These are phyloP conservation scores for Kwoniella europaea DNA, from an alignment of 768 basidiomycete species.

Conservation along the genomic window DNA sequence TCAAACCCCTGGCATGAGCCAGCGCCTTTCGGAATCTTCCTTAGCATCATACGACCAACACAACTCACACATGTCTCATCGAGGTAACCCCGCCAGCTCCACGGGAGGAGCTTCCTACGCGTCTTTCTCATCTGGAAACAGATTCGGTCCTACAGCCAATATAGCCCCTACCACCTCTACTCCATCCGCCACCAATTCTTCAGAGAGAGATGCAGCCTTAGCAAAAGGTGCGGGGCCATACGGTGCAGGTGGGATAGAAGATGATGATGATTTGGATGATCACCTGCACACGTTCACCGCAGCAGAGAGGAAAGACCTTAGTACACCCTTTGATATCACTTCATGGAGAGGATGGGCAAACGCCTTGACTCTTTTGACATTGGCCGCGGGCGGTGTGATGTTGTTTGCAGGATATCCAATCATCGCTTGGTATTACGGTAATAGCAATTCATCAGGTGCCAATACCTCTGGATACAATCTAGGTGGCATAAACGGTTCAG, in stretches of 20 bases:
- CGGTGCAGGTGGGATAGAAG: conserved; percentile 19
- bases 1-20: conserved; percentile 42
- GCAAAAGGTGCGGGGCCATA: conserved; percentile 9
- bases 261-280: conserved; percentile 56
- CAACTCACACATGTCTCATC: conserved; percentile 28
- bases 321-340: conserved; percentile 66
- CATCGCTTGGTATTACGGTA: conserved; percentile 38
- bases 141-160: conserved; percentile 35
- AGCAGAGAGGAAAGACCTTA: conserved; percentile 61
- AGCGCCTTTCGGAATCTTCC: conserved; percentile 43
- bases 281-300: conserved; percentile 54
- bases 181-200: neutral
- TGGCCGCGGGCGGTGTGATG: conserved; percentile 61
- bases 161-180: conserved; percentile 17
- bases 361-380: conserved; percentile 70
- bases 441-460: conserved; percentile 24
- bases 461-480: conserved; percentile 65
- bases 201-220: conserved; percentile 4
- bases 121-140: conserved; percentile 30
- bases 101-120: conserved; percentile 23
- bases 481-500: conserved; percentile 77
- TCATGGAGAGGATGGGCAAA: conserved; percentile 74
- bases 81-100: conserved; percentile 14
- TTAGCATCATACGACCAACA: conserved; percentile 37
- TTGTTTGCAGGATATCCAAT: conserved; percentile 48